Percentiles rank a stretch among this genome's conserved stretches.
Conservation (phyloP, 2,329 filamentous ascomycete genomes). For the Pseudocercospora macadamiae region DNA sequence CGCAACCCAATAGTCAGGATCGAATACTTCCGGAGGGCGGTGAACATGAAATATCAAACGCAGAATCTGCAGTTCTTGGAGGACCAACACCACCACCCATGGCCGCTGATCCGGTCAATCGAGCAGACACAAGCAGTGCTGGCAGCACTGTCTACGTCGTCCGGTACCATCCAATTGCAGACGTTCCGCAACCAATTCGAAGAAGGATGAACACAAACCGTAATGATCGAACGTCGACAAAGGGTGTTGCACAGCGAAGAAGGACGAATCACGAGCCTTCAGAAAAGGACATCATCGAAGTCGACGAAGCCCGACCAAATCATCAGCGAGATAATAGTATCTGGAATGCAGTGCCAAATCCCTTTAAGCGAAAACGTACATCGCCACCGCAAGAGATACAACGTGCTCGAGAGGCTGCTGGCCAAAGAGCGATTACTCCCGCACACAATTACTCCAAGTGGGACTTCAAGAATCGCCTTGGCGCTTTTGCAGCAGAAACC, state of each 20-base stretch:
- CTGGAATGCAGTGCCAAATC: constrained; percentile 59
- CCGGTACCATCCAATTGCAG: constrained; percentile 60
- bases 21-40: not conserved
- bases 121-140: constrained; percentile 64
- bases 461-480: constrained; percentile 49
- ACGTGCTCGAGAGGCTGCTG: constrained; percentile 45
- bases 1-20: constrained; percentile 21
- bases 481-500: constrained; percentile 52
- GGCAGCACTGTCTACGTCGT: constrained; percentile 67
- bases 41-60: too few species aligned
- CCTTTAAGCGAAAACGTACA: constrained; percentile 61
- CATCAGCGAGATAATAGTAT: constrained; percentile 37
- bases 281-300: constrained; percentile 33
- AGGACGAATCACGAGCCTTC: constrained; percentile 14
- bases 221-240: constrained; percentile 22
- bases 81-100: constrained; percentile 48
- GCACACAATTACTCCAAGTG: constrained; percentile 49
- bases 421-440: constrained; percentile 37
- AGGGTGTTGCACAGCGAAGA: constrained; percentile 7
- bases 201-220: constrained; percentile 28
- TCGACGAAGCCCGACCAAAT: constrained; percentile 27
- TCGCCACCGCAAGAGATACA: constrained; percentile 64
- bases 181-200: constrained; percentile 45
- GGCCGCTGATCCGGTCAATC: constrained; percentile 59
- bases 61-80: too few species aligned